These are phyloP conservation scores for Ustilago nuda DNA, from an alignment of 1,284 basidiomycete species.

Conservation along the genomic window DNA sequence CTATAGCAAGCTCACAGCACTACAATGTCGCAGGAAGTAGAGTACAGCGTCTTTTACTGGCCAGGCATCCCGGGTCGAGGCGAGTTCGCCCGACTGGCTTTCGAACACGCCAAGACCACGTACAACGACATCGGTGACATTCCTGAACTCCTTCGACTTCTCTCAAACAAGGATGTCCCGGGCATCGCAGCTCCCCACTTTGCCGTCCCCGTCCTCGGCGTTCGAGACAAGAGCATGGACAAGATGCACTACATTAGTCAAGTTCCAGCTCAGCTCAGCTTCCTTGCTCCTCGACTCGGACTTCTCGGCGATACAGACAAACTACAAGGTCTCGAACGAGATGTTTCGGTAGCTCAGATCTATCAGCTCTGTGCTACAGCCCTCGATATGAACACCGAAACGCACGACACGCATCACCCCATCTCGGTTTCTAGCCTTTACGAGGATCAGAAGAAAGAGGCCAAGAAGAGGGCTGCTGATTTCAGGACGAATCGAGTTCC, in stretches of 20 bases:
- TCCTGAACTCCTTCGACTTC: conserved; percentile 21
- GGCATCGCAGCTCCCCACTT: conserved; percentile 56
- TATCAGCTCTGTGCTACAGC: conserved; percentile 72
- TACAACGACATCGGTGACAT: conserved; percentile 70
- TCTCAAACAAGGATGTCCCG: conserved; percentile 22
- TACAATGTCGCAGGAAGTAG: conserved; percentile 24
- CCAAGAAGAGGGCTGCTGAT: conserved; percentile 68
- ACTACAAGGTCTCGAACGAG: conserved; percentile 27
- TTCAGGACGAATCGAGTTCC: conserved; percentile 72
- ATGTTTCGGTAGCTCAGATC: conserved; percentile 60
- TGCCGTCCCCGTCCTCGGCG: conserved; percentile 67
- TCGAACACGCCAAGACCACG: conserved; percentile 71
- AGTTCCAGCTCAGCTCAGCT: conserved; percentile 71
- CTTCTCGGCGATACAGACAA: conserved; percentile 52
- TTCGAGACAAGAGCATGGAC: conserved; percentile 16
- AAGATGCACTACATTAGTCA: conserved; percentile 67
- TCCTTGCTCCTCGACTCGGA: conserved; percentile 71
- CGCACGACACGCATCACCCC: conserved; percentile 65
- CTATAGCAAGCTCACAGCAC: neutral
- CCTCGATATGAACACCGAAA: conserved; percentile 72
- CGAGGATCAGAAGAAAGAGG: conserved; percentile 73
- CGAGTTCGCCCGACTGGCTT: conserved; percentile 72
- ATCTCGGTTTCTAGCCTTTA: conserved; percentile 59
- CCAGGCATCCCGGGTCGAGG: conserved; percentile 72
- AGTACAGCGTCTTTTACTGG: conserved; percentile 60